A percentile compares a stretch with the other conserved stretches of the same genome.
Evolutionary conservation across 2,329 filamentous ascomycete species (phyloP).

Genomic region (Teratosphaeria viscida): DNA sequence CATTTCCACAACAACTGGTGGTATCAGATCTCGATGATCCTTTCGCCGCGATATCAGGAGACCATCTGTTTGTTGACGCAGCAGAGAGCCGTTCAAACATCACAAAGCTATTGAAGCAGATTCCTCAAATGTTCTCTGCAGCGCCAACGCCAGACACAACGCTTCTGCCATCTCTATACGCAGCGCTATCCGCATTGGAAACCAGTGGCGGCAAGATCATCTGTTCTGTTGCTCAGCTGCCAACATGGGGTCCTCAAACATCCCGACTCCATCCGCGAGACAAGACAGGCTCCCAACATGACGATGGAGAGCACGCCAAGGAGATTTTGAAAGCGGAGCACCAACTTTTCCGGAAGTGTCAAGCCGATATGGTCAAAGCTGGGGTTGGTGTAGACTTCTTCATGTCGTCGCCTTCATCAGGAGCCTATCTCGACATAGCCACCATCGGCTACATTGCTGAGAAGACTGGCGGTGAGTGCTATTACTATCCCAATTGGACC

Average conservation of each 20-base stretch:
- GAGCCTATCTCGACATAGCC: constrained; percentile 75
- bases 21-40: constrained; percentile 97
- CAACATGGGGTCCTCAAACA: constrained; percentile 75
- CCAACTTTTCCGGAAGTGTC: constrained; percentile 73
- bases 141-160: constrained; percentile 88
- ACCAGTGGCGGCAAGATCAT: constrained; percentile 86
- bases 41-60: constrained; percentile 72
- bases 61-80: constrained; percentile 90
- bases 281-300: constrained; percentile 74
- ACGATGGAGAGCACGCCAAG: constrained; percentile 83
- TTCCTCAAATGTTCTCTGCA: constrained; percentile 77
- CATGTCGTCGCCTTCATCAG: constrained; percentile 77
- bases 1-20: constrained; percentile 93
- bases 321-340: constrained; percentile 88
- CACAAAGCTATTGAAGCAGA: constrained; percentile 67
- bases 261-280: constrained; percentile 68
- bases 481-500: constrained; percentile 95
- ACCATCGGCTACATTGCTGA: constrained; percentile 82
- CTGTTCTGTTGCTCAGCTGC: constrained; percentile 75
- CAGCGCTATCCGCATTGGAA: constrained; percentile 72
- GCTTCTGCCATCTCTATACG: constrained; percentile 71
- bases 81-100: constrained; percentile 82
- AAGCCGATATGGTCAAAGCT: constrained; percentile 75
- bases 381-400: constrained; percentile 93
- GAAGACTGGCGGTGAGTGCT: constrained; percentile 87